Evolutionary conservation across 2,329 filamentous ascomycete genomes (phyloP).

Genomic region (Colletotrichum sp.): DNA sequence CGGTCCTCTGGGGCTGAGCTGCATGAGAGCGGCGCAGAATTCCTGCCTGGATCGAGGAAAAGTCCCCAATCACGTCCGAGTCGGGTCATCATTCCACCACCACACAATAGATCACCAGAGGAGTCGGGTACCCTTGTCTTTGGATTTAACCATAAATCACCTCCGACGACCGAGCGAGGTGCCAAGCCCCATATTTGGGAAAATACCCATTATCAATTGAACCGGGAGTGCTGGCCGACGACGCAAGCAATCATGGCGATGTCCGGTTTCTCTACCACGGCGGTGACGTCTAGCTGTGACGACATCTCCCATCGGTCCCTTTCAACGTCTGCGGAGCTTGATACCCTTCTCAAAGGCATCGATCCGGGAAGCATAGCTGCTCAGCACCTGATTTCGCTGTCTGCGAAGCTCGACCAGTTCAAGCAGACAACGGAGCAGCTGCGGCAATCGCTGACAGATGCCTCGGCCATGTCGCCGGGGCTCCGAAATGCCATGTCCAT

Average conservation of each 20-base stretch:
- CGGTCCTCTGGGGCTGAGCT: conserved; percentile 3
- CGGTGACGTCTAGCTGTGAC: conserved; percentile 34
- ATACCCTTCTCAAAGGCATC: conserved; percentile 26
- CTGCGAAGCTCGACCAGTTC: conserved; percentile 29
- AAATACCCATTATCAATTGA: background rate
- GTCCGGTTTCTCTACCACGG: conserved; percentile 39
- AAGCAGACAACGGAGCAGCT: conserved; percentile 28
- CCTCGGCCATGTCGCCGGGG: conserved; percentile 30
- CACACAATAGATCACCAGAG: background rate
- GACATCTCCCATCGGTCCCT: conserved; percentile 34
- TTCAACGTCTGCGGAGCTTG: conserved; percentile 33
- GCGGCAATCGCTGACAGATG: conserved; percentile 27
- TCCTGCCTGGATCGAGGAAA: background rate
- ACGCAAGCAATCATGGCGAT: conserved; percentile 21
- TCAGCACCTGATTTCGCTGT: conserved; percentile 26
- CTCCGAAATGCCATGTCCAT: conserved; percentile 32
- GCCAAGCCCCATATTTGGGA: background rate
- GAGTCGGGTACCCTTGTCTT: background rate
- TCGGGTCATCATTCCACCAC: background rate
- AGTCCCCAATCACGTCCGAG: background rate
- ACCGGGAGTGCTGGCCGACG: background rate
- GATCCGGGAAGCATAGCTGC: conserved; percentile 11
- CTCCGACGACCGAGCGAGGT: background rate
- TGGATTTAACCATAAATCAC: conserved; percentile 14
- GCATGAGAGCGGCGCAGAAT: background rate